Evolutionary conservation across 768 basidiomycete species (phyloP), one percentile per base, ranked within the genome.

Genomic region (Lentinula raphanica): DNA sequence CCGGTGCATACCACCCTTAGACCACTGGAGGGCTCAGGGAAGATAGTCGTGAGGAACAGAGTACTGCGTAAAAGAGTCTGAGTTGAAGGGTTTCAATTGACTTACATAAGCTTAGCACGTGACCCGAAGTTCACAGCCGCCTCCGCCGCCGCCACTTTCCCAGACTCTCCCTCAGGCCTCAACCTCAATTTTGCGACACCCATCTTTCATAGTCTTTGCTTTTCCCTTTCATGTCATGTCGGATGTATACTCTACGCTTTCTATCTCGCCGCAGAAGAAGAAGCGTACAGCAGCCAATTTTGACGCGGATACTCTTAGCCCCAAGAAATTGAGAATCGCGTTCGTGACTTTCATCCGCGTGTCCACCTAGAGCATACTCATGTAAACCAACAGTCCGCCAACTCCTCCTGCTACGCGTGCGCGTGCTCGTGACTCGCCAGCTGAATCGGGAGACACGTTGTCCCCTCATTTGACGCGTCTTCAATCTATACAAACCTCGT

Each of bases 261-360:
- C 78, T 45, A 73, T 90, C 49, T 89, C 88, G 35, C 88, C 87
- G 0, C n/a, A n/a, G n/a, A 79, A 68, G 65, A 91, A 90, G 76
- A 89, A 86, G 70, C 83, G 90, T 56, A 72, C 72, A 55, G 74
- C 77, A 35, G 68, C 79, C 23, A 76, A 75, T 58, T 74, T 75
- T 49, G 85, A 86, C 63, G 84, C 84, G 63, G 81, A 83, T 39
- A 72, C 75, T 15, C 69, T 83, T 58, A 88, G 87, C 0, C 88
- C 90, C 53, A 92, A 92, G 74, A 83, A 82, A 68, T 75, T 84
- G 53, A 76, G 88, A 66, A 75, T 71, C 59, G 76, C 73, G 84
- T 87, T 70, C 31, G 80, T 74, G 3, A 35, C 13, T 64, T 36
- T 31, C 29, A 27, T 32, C 17, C 1, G 9, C 0, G 3, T 35